phyloP scores from a whole-genome alignment of 1,284 basidiomycete species.

The Ganoderma resinaceum region DNA sequence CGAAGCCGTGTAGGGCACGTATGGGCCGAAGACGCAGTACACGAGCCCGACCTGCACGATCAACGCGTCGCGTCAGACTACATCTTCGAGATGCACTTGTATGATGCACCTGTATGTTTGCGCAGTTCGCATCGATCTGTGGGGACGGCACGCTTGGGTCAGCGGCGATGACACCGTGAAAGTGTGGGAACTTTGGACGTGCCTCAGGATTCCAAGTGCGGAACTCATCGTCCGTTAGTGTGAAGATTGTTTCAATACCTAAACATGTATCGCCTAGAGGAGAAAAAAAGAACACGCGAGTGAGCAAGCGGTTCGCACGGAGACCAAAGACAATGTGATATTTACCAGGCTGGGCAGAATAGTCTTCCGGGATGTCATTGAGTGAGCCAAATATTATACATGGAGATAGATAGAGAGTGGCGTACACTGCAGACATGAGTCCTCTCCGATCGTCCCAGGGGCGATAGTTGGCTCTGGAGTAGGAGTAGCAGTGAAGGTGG shows the following conservation, averaged over 20 bases:
- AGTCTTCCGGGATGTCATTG: background rate
- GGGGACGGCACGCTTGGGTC: background rate
- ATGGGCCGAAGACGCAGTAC: background rate
- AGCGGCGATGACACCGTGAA: background rate
- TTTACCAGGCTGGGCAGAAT: background rate
- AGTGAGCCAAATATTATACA: background rate
- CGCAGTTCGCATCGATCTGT: background rate
- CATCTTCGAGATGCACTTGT: background rate
- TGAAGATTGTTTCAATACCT: background rate
- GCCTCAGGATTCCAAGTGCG: background rate
- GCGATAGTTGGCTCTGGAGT: background rate
- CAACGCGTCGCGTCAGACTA: background rate
- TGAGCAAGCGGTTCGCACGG: background rate
- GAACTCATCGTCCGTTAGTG: background rate
- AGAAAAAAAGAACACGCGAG: background rate
- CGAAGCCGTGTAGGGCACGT: background rate
- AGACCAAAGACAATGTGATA: background rate
- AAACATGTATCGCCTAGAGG: background rate
- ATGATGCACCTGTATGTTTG: background rate
- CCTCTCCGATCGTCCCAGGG: background rate
- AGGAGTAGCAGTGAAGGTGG: background rate
- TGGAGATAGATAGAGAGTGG: background rate
- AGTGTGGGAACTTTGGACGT: background rate
- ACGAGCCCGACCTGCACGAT: background rate
- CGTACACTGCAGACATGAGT: background rate